Percentiles rank a stretch among this genome's conserved stretches.
Evolutionary conservation across 2,329 filamentous ascomycete genomes (phyloP).

Genomic region (Emydomyces testavorans): DNA sequence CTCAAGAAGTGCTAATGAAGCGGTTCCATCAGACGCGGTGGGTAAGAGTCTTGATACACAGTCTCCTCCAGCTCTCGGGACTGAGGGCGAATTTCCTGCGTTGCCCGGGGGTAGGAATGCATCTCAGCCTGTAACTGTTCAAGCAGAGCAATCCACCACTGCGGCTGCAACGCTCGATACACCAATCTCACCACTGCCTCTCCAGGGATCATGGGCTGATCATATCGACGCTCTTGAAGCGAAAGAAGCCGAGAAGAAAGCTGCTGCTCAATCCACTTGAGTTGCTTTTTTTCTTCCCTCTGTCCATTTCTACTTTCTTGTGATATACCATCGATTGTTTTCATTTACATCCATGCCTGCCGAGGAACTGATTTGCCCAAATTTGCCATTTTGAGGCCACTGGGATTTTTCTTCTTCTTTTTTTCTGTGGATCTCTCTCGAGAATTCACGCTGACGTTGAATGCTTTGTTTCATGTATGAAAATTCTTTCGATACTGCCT

Average conservation of each 20-base stretch:
- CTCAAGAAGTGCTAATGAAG: constrained; percentile 13
- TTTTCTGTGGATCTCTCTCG: not conserved
- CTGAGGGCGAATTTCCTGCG: constrained; percentile 30
- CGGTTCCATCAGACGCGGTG: constrained; percentile 5
- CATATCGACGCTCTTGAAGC: constrained; percentile 8
- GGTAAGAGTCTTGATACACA: constrained; percentile 15
- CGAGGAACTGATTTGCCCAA: not conserved
- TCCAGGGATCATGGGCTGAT: constrained; percentile 12
- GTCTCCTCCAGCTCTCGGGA: constrained; percentile 20
- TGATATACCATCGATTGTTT: not conserved
- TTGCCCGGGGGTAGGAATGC: constrained; percentile 21
- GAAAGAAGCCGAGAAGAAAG: constrained; percentile 4
- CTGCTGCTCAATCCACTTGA: not conserved
- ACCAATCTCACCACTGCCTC: constrained; percentile 6
- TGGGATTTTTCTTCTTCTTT: not conserved
- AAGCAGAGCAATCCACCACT: not conserved
- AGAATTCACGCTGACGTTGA: not conserved
- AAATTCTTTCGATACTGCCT: no score
- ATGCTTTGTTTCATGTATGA: no score
- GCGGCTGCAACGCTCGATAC: not conserved
- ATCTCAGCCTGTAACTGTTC: not conserved
- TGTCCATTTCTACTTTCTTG: not conserved
- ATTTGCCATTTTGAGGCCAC: not conserved
- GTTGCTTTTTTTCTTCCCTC: not conserved
- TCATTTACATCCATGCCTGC: constrained; percentile 6